Base-by-base conservation (phyloP, 805 yeast species). In the Schwanniomyces vanrijiae region DNA sequence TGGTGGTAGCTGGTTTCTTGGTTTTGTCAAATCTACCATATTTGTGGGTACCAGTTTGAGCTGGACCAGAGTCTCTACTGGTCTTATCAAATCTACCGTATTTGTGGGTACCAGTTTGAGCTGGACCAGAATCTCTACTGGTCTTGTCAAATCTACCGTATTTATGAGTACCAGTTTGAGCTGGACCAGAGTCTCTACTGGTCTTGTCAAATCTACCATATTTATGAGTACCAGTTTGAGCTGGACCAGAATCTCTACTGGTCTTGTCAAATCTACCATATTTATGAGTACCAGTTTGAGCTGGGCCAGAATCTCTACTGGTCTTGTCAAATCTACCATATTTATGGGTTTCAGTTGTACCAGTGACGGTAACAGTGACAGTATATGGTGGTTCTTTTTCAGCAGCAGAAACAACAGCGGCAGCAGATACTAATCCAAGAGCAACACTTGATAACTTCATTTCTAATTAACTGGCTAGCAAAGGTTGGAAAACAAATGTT, bases 281-380 rank as follows among this genome's bases (percentile, higher is more conserved):
- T 43, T 48, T 56, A 59, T 62, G 68, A 45, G 69, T 60, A 37
- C 69, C 66, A 35, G 50, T 20, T 10, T 47, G 26, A 8, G 43
- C 40, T 14, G 60, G 28, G 16, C 53, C 47, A 16, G 61, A 13
- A 13, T 61, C 29, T 34, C 47, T 35, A 71, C 45, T 75, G 68
- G 58, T 79, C 65, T 78, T 75, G 73, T 80, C 72, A 60, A 80
- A 80, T 59, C 73, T 73, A 54, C 88, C 88, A 54, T 71, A 71
- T 51, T 65, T 75, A 71, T 82, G 83, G 40, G 85, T 81, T 47
- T 63, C 56, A 48, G 58, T 61, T 35, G 59, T 49, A 50, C 66
- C 71, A 51, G 61, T 59, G 49, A 59, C 69, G 46, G 69, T 74
- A 54, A 61, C 61, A 43, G 69, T 62, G 40, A 55, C 63, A 39